These are phyloP conservation scores for Suillus clintonianus DNA, from an alignment of 768 basidiomycete species.

Conservation along the genomic window DNA sequence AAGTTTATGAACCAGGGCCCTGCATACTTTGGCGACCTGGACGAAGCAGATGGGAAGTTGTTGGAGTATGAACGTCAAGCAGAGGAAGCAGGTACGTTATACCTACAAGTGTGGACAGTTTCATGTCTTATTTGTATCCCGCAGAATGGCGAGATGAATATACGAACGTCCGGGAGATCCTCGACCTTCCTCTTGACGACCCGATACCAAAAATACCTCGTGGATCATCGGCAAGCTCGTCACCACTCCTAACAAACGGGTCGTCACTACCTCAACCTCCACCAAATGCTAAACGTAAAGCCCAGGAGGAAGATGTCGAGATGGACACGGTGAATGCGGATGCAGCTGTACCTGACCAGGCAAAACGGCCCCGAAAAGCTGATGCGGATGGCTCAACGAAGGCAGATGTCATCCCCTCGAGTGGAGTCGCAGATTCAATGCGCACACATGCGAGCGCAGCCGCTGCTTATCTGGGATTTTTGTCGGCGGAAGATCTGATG, in stretches of 20 bases:
- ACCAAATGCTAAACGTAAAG: background rate
- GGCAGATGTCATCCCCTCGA: background rate
- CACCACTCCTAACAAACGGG: slow-evolving; percentile 21
- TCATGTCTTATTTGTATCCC: background rate
- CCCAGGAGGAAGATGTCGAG: background rate
- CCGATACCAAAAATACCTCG: slow-evolving; percentile 55
- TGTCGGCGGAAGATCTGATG: slow-evolving; percentile 70
- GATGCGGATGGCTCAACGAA: background rate
- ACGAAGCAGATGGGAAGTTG: slow-evolving; percentile 71
- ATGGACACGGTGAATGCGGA: background rate
- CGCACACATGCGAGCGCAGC: slow-evolving; percentile 52
- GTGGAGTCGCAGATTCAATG: slow-evolving; percentile 22
- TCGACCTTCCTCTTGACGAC: slow-evolving; percentile 53
- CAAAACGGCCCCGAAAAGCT: background rate
- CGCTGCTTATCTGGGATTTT: slow-evolving; percentile 71
- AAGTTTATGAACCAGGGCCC: slow-evolving; percentile 89
- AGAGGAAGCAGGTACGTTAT: slow-evolving; percentile 67
- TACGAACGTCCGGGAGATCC: slow-evolving; percentile 50
- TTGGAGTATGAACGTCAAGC: slow-evolving; percentile 69
- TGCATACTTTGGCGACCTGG: slow-evolving; percentile 88
- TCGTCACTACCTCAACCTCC: background rate
- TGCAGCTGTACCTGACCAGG: background rate
- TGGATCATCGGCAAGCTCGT: slow-evolving; percentile 17
- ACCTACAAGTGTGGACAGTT: background rate
- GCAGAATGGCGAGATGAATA: slow-evolving; percentile 71